Conservation (phyloP, 306 rosid genomes). For the Trichosanthes cucumerina region DNA sequence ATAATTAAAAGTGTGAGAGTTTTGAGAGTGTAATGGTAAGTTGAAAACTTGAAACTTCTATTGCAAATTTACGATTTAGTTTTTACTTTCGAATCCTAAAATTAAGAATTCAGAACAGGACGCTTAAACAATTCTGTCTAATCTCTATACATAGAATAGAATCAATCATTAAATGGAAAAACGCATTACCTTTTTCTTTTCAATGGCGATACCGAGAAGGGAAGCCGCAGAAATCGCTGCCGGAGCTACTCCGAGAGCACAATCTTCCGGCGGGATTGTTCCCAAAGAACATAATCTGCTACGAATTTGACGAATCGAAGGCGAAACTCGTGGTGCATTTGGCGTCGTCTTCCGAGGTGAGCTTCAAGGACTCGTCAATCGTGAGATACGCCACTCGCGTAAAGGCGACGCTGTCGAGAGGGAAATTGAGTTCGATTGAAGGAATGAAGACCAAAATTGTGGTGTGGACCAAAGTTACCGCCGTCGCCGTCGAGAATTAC, state of each 20-base stretch:
- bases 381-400: conserved; percentile 61
- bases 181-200: neutral
- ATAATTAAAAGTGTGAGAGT: too few species aligned
- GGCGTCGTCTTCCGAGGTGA: conserved; percentile 64
- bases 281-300: conserved; percentile 83
- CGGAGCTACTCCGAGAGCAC: conserved; percentile 63
- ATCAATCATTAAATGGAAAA: neutral
- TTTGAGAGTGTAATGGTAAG: too few species aligned
- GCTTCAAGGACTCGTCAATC: conserved; percentile 72
- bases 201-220: conserved; percentile 26
- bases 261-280: conserved; percentile 71
- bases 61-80: too few species aligned
- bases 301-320: conserved; percentile 74
- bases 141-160: too few species aligned
- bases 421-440: conserved; percentile 66
- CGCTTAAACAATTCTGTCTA: too few species aligned
- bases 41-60: too few species aligned
- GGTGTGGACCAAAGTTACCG: conserved; percentile 71
- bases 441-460: conserved; percentile 88
- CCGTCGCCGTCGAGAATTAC: conserved; percentile 51
- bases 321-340: conserved; percentile 58
- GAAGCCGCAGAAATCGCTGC: conserved; percentile 75
- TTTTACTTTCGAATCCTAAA: too few species aligned
- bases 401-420: conserved; percentile 64
- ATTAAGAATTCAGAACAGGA: too few species aligned